Percentiles rank a stretch among this genome's conserved stretches.
Conservation (phyloP, 164 flowering plant species). For the Vitis amurensis region DNA sequence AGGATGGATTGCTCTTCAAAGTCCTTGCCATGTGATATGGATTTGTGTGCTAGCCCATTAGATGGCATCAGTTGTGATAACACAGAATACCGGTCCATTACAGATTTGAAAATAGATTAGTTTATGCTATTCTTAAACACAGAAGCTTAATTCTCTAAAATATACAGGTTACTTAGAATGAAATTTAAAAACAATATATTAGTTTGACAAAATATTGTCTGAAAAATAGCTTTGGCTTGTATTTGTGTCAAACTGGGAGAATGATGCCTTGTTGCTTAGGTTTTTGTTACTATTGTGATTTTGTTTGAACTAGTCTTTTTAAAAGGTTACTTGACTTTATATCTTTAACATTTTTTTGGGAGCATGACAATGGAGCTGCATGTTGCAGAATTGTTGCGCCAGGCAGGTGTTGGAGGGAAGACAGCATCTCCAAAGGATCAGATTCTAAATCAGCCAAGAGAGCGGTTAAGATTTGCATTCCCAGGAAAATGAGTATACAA, state of each 20-base stretch:
- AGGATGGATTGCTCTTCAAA: no score
- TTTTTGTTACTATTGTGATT: neutral
- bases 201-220: neutral
- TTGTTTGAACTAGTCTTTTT: neutral
- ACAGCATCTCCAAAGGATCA: constrained; percentile 55
- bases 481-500: constrained; percentile 42
- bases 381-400: constrained; percentile 52
- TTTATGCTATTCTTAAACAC: neutral
- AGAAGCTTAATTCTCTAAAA: neutral
- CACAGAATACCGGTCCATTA: neutral
- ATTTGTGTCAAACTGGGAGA: neutral
- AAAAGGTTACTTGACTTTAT: no score
- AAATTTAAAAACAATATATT: neutral
- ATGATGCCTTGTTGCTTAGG: neutral
- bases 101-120: neutral
- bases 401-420: constrained; percentile 48
- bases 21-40: no score
- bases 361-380: neutral
- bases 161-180: neutral
- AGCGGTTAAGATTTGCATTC: constrained; percentile 41
- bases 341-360: neutral
- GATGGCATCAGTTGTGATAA: no score
- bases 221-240: no score
- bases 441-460: constrained; percentile 34
- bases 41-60: no score